Evolutionary conservation across 805 yeast genomes (phyloP).

Genomic region (Saccharomycopsis fodiens): DNA sequence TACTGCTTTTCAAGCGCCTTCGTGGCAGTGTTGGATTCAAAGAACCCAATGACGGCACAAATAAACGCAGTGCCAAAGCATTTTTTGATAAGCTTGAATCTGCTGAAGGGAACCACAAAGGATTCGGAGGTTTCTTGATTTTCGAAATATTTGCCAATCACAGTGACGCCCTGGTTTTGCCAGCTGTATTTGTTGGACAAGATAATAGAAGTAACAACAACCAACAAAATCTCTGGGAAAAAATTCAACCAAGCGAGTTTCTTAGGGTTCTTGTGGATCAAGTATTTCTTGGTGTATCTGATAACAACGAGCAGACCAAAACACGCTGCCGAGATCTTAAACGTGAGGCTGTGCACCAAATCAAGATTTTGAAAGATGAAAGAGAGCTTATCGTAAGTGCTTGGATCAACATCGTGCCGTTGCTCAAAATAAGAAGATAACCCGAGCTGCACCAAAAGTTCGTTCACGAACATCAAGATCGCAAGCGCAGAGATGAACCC

Average conservation of each 20-base stretch:
- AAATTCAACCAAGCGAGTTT: conserved; percentile 40
- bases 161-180: conserved; percentile 31
- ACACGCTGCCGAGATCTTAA: conserved; percentile 48
- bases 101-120: conserved; percentile 3
- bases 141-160: conserved; percentile 31
- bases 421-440: conserved; percentile 51
- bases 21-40: conserved; percentile 90
- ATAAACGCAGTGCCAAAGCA: conserved; percentile 28
- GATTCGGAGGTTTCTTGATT: conserved; percentile 17
- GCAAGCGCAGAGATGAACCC: conserved; percentile 89
- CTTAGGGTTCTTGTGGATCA: conserved; percentile 19
- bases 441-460: conserved; percentile 67
- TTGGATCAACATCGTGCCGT: conserved; percentile 18
- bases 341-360: conserved; percentile 48
- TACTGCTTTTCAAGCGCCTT: conserved; percentile 71
- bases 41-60: conserved; percentile 80
- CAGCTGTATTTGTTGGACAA: conserved; percentile 37
- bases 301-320: conserved; percentile 38
- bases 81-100: conserved; percentile 28
- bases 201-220: conserved; percentile 55
- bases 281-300: conserved; percentile 30
- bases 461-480: conserved; percentile 72
- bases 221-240: conserved; percentile 78
- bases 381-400: conserved; percentile 41
- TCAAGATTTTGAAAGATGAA: conserved; percentile 45